Evolutionary conservation across 306 rosid species (phyloP).

Genomic region (Malus fusca): DNA sequence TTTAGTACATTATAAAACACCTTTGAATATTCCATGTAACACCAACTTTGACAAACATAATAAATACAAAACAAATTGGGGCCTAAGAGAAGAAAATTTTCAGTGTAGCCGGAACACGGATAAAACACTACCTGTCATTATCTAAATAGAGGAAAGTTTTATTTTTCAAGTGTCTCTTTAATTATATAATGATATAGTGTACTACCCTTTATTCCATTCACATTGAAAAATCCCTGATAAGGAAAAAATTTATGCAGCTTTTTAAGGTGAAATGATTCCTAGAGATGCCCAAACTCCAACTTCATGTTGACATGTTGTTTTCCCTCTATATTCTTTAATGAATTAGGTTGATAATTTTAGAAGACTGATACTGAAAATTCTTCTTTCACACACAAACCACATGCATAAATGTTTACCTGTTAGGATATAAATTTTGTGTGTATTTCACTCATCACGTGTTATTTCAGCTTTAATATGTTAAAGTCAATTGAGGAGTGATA

Average conservation of each 20-base stretch:
- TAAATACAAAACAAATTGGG: not conserved
- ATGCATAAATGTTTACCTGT: not conserved
- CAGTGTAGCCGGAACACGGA: too few relatives aligned
- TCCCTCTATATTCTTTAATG: not conserved
- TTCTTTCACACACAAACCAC: not conserved
- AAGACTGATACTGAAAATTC: not conserved
- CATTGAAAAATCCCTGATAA: too few relatives aligned
- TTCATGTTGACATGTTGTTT: not conserved
- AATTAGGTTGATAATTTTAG: not conserved
- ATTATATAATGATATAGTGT: too few relatives aligned
- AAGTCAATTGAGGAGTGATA: too few relatives aligned
- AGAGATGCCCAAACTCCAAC: not conserved
- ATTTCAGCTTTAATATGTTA: too few relatives aligned
- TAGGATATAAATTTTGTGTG: too few relatives aligned
- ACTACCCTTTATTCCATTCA: too few relatives aligned
- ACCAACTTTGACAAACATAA: constrained; percentile 1
- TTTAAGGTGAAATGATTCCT: not conserved
- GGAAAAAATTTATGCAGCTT: not conserved
- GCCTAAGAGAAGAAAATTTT: too few relatives aligned
- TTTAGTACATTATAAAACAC: not conserved
- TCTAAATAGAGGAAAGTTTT: too few relatives aligned
- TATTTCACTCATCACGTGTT: too few relatives aligned
- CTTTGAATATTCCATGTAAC: not conserved
- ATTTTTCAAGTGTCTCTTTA: too few relatives aligned
- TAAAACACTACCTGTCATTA: too few relatives aligned